Evolutionary conservation across 2,329 filamentous ascomycete genomes (phyloP).

Genomic region (Ceratocystiopsis sp.): DNA sequence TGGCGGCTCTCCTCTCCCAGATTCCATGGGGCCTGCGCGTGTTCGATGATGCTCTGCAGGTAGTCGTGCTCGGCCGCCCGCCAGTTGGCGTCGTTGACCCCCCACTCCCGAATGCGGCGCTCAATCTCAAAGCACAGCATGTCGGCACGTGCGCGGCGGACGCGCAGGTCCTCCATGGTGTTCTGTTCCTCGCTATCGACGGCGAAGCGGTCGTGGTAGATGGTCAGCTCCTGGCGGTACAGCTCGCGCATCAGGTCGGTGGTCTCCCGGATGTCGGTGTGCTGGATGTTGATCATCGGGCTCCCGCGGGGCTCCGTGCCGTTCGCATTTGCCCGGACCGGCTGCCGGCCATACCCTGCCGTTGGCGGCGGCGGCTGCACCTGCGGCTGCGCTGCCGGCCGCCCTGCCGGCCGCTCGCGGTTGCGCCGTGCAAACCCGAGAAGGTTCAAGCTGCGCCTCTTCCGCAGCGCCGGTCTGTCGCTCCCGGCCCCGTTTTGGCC

Average conservation of each 20-base stretch:
- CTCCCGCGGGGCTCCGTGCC: too few species aligned
- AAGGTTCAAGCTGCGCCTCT: too few species aligned
- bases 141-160: background rate
- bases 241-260: conserved; percentile 7
- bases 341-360: too few species aligned
- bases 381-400: too few species aligned
- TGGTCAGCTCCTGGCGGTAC: conserved; percentile 6
- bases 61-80: conserved; percentile 2
- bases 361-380: too few species aligned
- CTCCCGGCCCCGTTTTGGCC: too few species aligned
- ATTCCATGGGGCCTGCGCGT: too few species aligned
- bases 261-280: conserved; percentile 5
- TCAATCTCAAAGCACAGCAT: conserved; percentile 5
- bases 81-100: background rate
- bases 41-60: background rate
- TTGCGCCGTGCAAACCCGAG: too few species aligned
- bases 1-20: too few species aligned
- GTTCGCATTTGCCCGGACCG: too few species aligned
- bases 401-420: too few species aligned
- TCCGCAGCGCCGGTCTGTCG: too few species aligned
- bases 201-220: conserved; percentile 5
- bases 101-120: conserved; percentile 2
- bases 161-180: background rate
- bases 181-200: background rate
- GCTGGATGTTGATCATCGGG: background rate